Conservation (phyloP, 2,329 filamentous ascomycete species). For the Diaporthe batatas region DNA sequence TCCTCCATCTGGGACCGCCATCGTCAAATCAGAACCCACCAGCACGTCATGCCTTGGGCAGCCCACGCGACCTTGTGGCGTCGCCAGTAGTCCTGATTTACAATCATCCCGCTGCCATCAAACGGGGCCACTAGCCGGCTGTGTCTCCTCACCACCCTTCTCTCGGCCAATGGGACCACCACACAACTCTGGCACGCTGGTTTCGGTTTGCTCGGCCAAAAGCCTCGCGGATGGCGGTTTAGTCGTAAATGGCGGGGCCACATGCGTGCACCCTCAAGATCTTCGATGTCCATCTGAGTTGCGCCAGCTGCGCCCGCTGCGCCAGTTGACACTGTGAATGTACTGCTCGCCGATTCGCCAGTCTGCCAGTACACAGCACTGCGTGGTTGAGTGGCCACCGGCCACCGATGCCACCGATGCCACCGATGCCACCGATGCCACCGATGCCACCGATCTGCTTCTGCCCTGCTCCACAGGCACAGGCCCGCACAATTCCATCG, state of each 20-base stretch:
- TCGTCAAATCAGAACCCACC: conserved; percentile 29
- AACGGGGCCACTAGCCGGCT: no score
- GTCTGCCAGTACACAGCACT: no score
- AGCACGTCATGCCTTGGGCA: conserved; percentile 28
- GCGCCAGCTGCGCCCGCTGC: no score
- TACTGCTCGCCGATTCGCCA: conserved; percentile 11
- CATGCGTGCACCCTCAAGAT: background rate
- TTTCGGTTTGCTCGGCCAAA: conserved; percentile 2
- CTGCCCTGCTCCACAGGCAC: conserved; percentile 28
- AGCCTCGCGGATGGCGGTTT: background rate
- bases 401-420: background rate
- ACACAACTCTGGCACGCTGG: conserved; percentile 10
- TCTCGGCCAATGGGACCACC: background rate
- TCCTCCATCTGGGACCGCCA: background rate
- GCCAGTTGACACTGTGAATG: background rate
- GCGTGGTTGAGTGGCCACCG: background rate
- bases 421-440: background rate
- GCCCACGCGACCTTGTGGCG: conserved; percentile 22
- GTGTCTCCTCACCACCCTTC: background rate
- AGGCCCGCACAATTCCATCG: conserved; percentile 3
- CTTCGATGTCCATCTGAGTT: conserved; percentile 18
- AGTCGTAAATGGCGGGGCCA: background rate
- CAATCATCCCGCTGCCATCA: background rate
- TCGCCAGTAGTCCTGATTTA: background rate
- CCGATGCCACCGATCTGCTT: background rate